Percentiles rank a stretch among this genome's conserved stretches.
phyloP scores from a whole-genome alignment of 2,329 filamentous ascomycete genomes.

The Exophiala viscosa region DNA sequence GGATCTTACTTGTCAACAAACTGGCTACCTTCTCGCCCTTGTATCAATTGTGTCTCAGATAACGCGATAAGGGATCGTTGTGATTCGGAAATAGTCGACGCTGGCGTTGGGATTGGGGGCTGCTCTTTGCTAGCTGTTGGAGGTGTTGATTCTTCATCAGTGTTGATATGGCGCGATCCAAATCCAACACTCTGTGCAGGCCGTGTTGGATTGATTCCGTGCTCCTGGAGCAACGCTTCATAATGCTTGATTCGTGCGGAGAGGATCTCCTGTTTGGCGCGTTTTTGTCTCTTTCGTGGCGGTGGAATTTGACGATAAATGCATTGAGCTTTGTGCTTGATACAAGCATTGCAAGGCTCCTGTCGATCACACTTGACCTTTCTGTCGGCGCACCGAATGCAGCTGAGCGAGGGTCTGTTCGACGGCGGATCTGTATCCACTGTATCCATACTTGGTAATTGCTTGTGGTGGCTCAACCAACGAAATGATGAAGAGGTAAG shows the following conservation, averaged over 20 bases:
- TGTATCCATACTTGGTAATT: too few relatives aligned
- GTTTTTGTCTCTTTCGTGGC: constrained; percentile 22
- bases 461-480: too few relatives aligned
- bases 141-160: neutral
- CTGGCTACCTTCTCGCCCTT: constrained; percentile 20
- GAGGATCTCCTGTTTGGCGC: constrained; percentile 9
- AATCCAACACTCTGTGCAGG: neutral
- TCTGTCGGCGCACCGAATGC: constrained; percentile 38
- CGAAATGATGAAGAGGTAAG: too few relatives aligned
- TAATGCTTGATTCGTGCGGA: constrained; percentile 15
- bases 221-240: constrained; percentile 20
- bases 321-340: constrained; percentile 36
- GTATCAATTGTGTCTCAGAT: constrained; percentile 23
- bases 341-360: constrained; percentile 44
- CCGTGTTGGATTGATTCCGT: constrained; percentile 17
- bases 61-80: constrained; percentile 7
- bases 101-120: neutral
- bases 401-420: constrained; percentile 17
- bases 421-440: too few relatives aligned
- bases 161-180: neutral
- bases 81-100: constrained; percentile 16
- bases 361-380: constrained; percentile 45
- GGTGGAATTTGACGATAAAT: constrained; percentile 29
- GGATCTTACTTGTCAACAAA: constrained; percentile 29
- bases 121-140: neutral